Percentiles rank a stretch among this genome's conserved stretches.
Conservation (phyloP, 331 rosid genomes). For the Erythrophleum ivorense region DNA sequence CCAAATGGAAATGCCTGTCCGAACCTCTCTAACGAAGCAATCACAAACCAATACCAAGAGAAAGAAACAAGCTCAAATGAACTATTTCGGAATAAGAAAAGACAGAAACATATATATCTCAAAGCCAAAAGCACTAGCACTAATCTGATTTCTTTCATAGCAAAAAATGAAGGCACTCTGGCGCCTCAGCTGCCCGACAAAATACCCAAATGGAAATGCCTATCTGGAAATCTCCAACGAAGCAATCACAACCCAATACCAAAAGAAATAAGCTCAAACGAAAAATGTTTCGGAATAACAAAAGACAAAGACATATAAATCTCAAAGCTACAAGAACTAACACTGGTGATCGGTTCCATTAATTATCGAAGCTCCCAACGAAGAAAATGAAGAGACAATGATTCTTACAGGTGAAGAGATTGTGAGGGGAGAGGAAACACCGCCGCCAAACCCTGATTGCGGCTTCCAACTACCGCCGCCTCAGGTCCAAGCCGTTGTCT, state of each 20-base stretch:
- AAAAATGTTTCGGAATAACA: neutral
- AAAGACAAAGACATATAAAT: neutral
- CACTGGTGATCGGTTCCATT: neutral
- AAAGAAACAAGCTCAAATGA: neutral
- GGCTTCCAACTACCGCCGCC: slow-evolving; percentile 37
- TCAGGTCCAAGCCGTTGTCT: slow-evolving; percentile 22
- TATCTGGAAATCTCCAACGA: neutral
- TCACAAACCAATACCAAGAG: neutral
- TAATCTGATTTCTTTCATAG: neutral
- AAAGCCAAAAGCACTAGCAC: neutral
- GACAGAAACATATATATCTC: neutral
- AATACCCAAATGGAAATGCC: slow-evolving; percentile 15
- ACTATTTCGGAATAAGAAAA: too few relatives aligned
- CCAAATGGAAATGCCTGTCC: neutral
- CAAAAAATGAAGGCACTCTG: neutral
- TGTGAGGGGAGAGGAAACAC: slow-evolving; percentile 22
- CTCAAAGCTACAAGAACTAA: neutral
- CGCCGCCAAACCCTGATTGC: slow-evolving; percentile 34
- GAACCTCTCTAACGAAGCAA: neutral
- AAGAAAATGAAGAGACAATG: neutral
- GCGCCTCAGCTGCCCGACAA: slow-evolving; percentile 37
- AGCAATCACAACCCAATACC: slow-evolving; percentile 14
- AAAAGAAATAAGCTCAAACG: neutral
- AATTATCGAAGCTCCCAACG: neutral
- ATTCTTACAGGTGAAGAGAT: slow-evolving; percentile 33